Percentiles rank a stretch among this genome's conserved stretches.
Evolutionary conservation across 345 rosid species (phyloP).

Genomic region (Populus ilicifolia): DNA sequence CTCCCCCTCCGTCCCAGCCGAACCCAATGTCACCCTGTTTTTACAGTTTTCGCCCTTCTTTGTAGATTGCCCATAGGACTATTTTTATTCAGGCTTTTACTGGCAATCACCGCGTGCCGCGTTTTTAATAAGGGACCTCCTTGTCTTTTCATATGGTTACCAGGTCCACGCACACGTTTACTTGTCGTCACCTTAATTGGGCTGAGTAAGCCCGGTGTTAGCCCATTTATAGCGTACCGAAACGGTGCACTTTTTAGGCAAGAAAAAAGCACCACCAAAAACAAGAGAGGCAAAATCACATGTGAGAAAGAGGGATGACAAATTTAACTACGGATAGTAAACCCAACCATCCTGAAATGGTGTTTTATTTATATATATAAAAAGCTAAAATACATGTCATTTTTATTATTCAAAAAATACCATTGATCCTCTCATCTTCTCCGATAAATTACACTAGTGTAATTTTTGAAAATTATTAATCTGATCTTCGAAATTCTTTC

Average conservation of each 20-base stretch:
- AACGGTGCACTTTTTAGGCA: not conserved
- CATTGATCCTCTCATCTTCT: no score
- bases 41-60: not conserved
- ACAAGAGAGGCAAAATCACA: not conserved
- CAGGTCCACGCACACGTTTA: not conserved
- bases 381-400: no score
- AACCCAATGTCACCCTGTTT: not conserved
- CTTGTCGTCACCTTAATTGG: not conserved
- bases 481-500: no score
- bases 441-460: no score
- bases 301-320: no score
- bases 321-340: no score
- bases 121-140: not conserved
- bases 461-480: no score
- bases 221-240: not conserved
- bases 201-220: not conserved
- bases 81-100: not conserved
- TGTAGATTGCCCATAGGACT: not conserved
- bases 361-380: no score
- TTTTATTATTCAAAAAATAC: no score
- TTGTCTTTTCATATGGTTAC: not conserved
- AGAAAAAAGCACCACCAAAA: not conserved
- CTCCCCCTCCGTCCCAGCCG: not conserved
- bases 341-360: no score
- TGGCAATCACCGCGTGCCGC: not conserved